Percentiles rank a stretch among this genome's conserved stretches.
Evolutionary conservation across 2,329 filamentous ascomycete species (phyloP).

Genomic region (Apiospora sp.): DNA sequence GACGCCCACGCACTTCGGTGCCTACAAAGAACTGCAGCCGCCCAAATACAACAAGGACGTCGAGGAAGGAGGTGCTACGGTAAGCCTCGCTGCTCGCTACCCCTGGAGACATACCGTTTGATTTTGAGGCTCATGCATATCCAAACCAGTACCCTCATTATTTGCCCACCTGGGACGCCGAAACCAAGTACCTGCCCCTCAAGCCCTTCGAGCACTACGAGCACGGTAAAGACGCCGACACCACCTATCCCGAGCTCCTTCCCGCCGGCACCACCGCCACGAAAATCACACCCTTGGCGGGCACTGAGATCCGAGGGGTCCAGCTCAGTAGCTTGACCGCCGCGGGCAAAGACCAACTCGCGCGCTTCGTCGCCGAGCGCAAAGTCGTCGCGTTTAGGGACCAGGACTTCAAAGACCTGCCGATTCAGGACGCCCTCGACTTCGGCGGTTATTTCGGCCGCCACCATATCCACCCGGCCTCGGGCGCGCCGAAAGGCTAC

Average conservation of each 20-base stretch:
- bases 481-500: slow-evolving; percentile 75
- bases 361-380: slow-evolving; percentile 76
- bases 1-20: slow-evolving; percentile 31
- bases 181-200: slow-evolving; percentile 70
- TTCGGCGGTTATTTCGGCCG: slow-evolving; percentile 80
- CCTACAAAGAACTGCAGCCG: slow-evolving; percentile 40
- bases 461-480: slow-evolving; percentile 83
- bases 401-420: slow-evolving; percentile 75
- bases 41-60: slow-evolving; percentile 38
- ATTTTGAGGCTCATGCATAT: slow-evolving; percentile 21
- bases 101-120: background rate
- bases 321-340: slow-evolving; percentile 74
- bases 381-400: slow-evolving; percentile 82
- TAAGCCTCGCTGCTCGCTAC: slow-evolving; percentile 17
- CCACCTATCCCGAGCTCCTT: slow-evolving; percentile 73
- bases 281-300: slow-evolving; percentile 76
- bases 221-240: slow-evolving; percentile 78
- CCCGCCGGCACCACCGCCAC: slow-evolving; percentile 57
- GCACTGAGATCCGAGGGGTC: slow-evolving; percentile 74
- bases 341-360: slow-evolving; percentile 79
- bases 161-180: slow-evolving; percentile 73
- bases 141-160: slow-evolving; percentile 70
- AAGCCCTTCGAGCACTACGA: slow-evolving; percentile 77
- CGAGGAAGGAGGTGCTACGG: slow-evolving; percentile 41
- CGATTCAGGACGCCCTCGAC: slow-evolving; percentile 73